Percentiles rank a stretch among this genome's conserved stretches.
Evolutionary conservation across 495 filamentous ascomycete genomes (phyloP).

Genomic region (Xylaria flabelliformis): DNA sequence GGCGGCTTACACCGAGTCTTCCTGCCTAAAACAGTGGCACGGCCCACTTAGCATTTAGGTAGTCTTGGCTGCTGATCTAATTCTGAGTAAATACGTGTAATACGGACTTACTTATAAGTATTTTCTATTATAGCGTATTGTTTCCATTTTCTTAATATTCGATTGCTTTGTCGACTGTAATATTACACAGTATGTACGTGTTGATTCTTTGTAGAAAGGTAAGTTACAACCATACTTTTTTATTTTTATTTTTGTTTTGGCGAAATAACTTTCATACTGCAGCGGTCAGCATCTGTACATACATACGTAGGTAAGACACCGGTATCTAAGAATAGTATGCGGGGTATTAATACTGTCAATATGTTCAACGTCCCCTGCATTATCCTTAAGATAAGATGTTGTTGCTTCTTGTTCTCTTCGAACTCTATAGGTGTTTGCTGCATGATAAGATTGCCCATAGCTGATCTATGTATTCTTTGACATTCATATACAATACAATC

Average conservation of each 20-base stretch:
- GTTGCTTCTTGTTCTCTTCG: background rate
- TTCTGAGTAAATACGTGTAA: background rate
- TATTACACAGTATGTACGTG: background rate
- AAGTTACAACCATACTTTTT: background rate
- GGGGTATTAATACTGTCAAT: background rate
- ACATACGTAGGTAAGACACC: background rate
- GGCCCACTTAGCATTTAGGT: background rate
- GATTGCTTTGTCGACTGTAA: background rate
- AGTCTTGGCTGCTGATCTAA: background rate
- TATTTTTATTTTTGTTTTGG: too few relatives aligned
- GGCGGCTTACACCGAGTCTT: background rate
- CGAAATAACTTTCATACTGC: background rate
- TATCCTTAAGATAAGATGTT: background rate
- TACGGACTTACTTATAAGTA: background rate
- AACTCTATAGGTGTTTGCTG: background rate
- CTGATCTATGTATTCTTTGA: background rate
- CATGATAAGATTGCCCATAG: background rate
- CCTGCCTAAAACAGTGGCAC: background rate
- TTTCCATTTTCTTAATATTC: background rate
- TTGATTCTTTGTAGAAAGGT: background rate
- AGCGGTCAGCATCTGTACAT: background rate
- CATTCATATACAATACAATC: too few relatives aligned
- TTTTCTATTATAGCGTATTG: background rate
- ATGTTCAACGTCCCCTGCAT: background rate
- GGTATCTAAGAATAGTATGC: constrained; percentile 1